A percentile compares a stretch with the other conserved stretches of the same genome.
These are phyloP conservation scores for Trichoderma pleuroti DNA, from an alignment of 2,329 filamentous ascomycete genomes.

Conservation along the genomic window DNA sequence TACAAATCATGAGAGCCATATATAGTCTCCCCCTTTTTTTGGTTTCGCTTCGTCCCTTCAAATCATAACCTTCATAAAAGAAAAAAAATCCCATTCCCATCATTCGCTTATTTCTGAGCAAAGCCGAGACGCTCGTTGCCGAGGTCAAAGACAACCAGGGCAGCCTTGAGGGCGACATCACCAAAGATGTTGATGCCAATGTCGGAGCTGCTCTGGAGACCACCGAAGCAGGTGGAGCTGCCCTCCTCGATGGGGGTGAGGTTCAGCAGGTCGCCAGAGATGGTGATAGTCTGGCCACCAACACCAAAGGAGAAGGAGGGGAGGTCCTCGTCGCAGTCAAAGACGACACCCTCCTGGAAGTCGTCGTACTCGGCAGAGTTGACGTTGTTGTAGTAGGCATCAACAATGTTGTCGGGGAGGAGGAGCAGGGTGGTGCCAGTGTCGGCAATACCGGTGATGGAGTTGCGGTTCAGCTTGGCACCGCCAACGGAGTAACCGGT, in stretches of 20 bases:
- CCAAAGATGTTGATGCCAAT: slow-evolving; percentile 54
- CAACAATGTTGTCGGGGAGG: slow-evolving; percentile 49
- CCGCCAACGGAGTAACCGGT: slow-evolving; percentile 25
- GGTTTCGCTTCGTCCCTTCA: not conserved
- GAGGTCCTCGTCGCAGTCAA: slow-evolving; percentile 42
- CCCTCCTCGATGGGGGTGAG: slow-evolving; percentile 43
- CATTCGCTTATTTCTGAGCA: slow-evolving; percentile 21
- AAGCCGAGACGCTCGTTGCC: slow-evolving; percentile 51
- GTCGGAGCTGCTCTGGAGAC: slow-evolving; percentile 55
- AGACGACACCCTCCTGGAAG: slow-evolving; percentile 40
- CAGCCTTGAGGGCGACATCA: slow-evolving; percentile 57
- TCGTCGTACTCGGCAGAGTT: slow-evolving; percentile 34
- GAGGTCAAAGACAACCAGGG: slow-evolving; percentile 54
- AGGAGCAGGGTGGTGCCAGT: slow-evolving; percentile 62
- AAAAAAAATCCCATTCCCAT: not conserved
- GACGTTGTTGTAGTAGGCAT: slow-evolving; percentile 46
- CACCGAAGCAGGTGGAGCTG: slow-evolving; percentile 57
- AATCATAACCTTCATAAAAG: not conserved
- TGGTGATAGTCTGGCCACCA: slow-evolving; percentile 52
- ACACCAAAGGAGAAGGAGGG: slow-evolving; percentile 54
- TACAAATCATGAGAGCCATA: slow-evolving; percentile 1
- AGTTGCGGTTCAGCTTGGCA: slow-evolving; percentile 28
- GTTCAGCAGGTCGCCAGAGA: slow-evolving; percentile 51
- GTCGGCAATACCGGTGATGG: slow-evolving; percentile 50
- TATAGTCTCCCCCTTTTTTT: not conserved